Base-by-base conservation (phyloP, 2,329 filamentous ascomycete species). In the Berkeleyomyces rouxiae region DNA sequence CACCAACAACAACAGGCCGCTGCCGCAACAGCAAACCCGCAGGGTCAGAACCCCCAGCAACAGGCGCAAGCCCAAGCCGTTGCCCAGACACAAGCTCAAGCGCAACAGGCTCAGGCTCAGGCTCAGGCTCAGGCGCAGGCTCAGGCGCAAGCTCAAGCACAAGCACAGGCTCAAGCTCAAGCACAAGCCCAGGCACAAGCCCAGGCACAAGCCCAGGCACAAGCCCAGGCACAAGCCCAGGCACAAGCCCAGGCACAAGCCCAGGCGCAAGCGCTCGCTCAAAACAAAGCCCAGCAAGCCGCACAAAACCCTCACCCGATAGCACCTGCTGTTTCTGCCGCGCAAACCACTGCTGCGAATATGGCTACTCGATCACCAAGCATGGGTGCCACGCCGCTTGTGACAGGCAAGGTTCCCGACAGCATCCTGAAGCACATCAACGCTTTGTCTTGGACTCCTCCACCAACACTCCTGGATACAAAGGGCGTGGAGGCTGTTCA, bases 401-500 rank as follows among this genome's bases (percentile, higher is more conserved):
- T 70, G 59, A 70, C 69, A 61, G 66, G 67, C 23, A 74, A 71
- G 65, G 68, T 78, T 3, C 74, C 76, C 0, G 73, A 76, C 0
- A 71, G 74, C 33, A 75, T 82, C 43, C 66, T 78, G 63, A 70
- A 75, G 4, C 78, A 79, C 64, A 71, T 81, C 23, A 76, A 72
- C 13, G 74, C 75, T 62, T 76, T 82, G 67, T 73, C 72, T 2
- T 82, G 78, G 66, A 71, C 73, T 11, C 70, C 76, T 1, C 78
- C 78, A 0, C 67, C 73, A 0, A 70, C 72, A n/a, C 61, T 79
- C 0, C 68, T 71, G 0, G 74, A 77, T 13, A 77, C 76, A 64
- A 68, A 71, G 13, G 71, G 74, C 2, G 71, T 73, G 0, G 74
- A 78, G n/a, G 72, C 74, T 3, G 72, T 73, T 1, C 66, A 69